Percentiles rank a stretch among this genome's conserved stretches.
phyloP scores from a whole-genome alignment of 2,329 filamentous ascomycete species.

The Colletotrichum eremochloae region DNA sequence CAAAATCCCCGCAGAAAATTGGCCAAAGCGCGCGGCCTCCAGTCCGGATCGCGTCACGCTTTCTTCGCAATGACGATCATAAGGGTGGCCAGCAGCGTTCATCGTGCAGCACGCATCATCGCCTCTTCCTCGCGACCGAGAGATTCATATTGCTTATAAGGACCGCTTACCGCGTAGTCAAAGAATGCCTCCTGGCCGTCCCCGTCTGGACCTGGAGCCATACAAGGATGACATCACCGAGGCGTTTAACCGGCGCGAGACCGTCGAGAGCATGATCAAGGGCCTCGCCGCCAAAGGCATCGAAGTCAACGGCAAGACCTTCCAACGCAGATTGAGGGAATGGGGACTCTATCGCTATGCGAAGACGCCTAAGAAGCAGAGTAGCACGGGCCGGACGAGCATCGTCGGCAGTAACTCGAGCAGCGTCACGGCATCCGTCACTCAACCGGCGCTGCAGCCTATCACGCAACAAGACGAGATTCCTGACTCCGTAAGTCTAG shows the following conservation, averaged over 20 bases:
- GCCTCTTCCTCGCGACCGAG: background rate
- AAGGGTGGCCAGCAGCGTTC: background rate
- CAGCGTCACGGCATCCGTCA: constrained; percentile 1
- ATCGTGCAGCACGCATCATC: background rate
- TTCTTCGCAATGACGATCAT: constrained; percentile 5
- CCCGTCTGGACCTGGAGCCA: constrained; percentile 31
- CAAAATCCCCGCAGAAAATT: background rate
- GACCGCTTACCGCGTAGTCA: background rate
- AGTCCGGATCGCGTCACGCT: background rate
- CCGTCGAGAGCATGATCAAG: constrained; percentile 34
- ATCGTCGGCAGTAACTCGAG: constrained; percentile 5
- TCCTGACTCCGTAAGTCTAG: constrained; percentile 31
- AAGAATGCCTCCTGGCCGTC: constrained; percentile 30
- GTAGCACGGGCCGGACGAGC: background rate
- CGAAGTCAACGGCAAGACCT: constrained; percentile 26
- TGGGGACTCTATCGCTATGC: constrained; percentile 28
- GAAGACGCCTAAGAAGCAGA: constrained; percentile 15
- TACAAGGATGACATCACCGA: constrained; percentile 32
- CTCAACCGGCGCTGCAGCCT: constrained; percentile 3
- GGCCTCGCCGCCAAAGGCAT: constrained; percentile 25
- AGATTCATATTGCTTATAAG: background rate
- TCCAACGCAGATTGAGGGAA: constrained; percentile 28
- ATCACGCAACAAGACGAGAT: constrained; percentile 23
- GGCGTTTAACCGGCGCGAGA: constrained; percentile 32
- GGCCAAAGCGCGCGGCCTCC: constrained; percentile 4